phyloP scores from a whole-genome alignment of 1,284 basidiomycete genomes.

The Caloboletus inedulis region DNA sequence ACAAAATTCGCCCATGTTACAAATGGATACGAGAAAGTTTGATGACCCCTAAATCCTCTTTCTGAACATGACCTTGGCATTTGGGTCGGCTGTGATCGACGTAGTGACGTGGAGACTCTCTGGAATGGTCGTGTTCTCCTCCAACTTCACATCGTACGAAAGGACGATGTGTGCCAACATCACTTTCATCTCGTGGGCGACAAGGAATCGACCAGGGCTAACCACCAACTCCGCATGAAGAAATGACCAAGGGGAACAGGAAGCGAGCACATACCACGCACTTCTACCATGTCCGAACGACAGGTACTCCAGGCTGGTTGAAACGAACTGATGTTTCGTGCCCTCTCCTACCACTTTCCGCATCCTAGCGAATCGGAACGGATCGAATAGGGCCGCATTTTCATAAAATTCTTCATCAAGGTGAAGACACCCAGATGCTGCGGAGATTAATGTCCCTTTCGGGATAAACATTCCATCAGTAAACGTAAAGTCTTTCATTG shows the following conservation, averaged over 20 bases:
- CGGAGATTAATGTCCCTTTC: slow-evolving; percentile 32
- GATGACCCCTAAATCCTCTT: background rate
- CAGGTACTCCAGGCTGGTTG: slow-evolving; percentile 17
- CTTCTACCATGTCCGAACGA: slow-evolving; percentile 20
- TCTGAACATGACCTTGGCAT: background rate
- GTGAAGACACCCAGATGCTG: slow-evolving; percentile 26
- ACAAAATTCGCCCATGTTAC: background rate
- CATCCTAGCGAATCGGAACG: slow-evolving; percentile 32
- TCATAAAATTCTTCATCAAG: slow-evolving; percentile 27
- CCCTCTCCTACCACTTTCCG: slow-evolving; percentile 15
- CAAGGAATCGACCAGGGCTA: slow-evolving; percentile 36
- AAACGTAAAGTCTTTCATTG: slow-evolving; percentile 39
- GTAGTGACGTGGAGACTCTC: background rate
- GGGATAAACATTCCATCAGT: slow-evolving; percentile 43
- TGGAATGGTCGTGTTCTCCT: slow-evolving; percentile 28
- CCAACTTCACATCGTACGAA: slow-evolving; percentile 30
- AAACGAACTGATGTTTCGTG: slow-evolving; percentile 19
- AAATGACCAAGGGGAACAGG: background rate
- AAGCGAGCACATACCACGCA: slow-evolving; percentile 14
- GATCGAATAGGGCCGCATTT: slow-evolving; percentile 30
- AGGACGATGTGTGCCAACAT: slow-evolving; percentile 30
- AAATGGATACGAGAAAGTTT: background rate
- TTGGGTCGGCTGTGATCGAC: background rate
- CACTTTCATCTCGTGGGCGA: slow-evolving; percentile 25
- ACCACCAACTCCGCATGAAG: background rate